phyloP scores from a whole-genome alignment of 345 rosid genomes.

The Gossypium australe region DNA sequence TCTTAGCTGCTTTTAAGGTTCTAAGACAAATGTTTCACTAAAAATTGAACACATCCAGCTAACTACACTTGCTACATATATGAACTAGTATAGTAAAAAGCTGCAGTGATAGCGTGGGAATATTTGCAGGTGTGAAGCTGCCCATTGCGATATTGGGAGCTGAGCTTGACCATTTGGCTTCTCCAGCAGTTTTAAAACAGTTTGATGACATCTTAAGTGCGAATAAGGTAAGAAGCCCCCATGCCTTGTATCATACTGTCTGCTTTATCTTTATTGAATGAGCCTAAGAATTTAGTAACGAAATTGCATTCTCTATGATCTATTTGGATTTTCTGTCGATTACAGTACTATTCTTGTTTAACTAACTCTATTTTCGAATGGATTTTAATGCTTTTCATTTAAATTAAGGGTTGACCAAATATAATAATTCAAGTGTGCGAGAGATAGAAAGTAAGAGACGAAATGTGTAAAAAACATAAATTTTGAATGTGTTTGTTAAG shows the following conservation, averaged over 20 bases:
- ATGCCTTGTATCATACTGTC: not conserved
- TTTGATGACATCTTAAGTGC: conserved; percentile 40
- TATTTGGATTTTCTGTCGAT: no score
- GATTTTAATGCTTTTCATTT: no score
- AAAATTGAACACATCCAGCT: not conserved
- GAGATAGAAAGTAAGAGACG: no score
- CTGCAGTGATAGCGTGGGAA: not conserved
- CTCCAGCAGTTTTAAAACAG: conserved; percentile 44
- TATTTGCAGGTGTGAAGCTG: conserved; percentile 36
- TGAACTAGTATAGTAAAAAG: not conserved
- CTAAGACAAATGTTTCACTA: not conserved
- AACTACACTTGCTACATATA: no score
- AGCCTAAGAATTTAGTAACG: not conserved
- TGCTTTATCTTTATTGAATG: not conserved
- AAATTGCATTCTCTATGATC: not conserved
- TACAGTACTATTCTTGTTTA: no score
- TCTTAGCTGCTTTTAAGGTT: no score
- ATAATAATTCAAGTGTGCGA: no score
- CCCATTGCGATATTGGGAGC: conserved; percentile 61
- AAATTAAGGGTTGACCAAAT: no score
- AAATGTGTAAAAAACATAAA: no score
- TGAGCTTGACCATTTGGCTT: conserved; percentile 35
- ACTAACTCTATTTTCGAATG: no score
- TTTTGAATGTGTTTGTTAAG: no score
- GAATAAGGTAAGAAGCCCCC: conserved; percentile 32